Base-by-base conservation (phyloP, 1,284 basidiomycete genomes). In the Moesziomyces sp. region DNA sequence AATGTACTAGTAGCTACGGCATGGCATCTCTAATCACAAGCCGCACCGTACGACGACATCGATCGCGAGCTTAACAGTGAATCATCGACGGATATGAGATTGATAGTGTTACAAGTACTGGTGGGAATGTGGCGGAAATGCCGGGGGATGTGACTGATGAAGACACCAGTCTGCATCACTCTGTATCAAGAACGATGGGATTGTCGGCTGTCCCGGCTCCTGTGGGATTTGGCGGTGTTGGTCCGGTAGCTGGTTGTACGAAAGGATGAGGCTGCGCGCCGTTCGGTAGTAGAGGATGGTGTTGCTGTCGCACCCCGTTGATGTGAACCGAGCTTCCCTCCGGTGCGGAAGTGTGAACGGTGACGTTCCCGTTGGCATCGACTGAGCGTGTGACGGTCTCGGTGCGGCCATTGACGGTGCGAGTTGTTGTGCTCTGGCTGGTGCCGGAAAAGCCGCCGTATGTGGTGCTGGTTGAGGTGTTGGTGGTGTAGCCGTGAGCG, bases 321-420 rank as follows among this genome's bases (percentile, higher is more conserved):
- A 81, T 66, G 46, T 64, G 60, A n/a, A 81, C 70, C 7, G 71
- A 69, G 61, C 68, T 70, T 26, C 76, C 78, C 24, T 76, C 73
- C 0, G 79, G 77, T 10, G 79, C 74, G 23, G 66, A 63, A 3
- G 55, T 59, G 50, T 78, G 77, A 10, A 81, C 67, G 5, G 79
- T 81, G 48, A 65, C 74, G 46, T 78, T 76, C 52, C 79, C 79
- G n/a, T 65, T 58, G 13, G 40, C 55, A 33, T 80, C 79, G 16
- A 78, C 70, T n/a, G 65, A 74, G 44, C 74, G 74, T 9, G 75
- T 79, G 47, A 71, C 58, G 3, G 77, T 80, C 56, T 80, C 76
- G 28, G 60, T 69, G 14, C 65, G 69, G 3, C 79, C 79, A n/a
- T 80, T 79, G 28, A 80, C 63, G 23, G 69, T 73, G 45, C 77